phyloP scores from a whole-genome alignment of 768 basidiomycete genomes.

The Exsudoporus frostii region DNA sequence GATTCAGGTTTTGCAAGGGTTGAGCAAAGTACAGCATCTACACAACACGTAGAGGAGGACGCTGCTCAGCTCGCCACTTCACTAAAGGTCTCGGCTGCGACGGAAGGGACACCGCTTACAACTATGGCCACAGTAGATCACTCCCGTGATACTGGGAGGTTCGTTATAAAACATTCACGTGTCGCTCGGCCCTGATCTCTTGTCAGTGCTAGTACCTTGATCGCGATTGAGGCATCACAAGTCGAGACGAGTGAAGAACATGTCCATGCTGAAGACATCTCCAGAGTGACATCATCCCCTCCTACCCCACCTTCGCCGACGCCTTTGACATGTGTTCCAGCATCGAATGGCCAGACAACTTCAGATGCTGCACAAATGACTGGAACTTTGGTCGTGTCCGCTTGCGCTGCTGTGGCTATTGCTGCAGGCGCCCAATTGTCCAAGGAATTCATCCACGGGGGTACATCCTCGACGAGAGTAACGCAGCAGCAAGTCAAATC shows the following conservation, averaged over 20 bases:
- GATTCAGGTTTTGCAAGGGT: not conserved
- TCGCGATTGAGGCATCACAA: not conserved
- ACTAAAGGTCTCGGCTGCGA: not conserved
- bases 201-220: not conserved
- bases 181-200: not conserved
- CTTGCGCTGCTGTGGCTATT: not conserved
- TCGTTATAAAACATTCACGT: not conserved
- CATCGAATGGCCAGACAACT: not conserved
- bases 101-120: not conserved
- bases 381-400: not conserved
- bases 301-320: no score
- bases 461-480: not conserved
- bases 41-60: not conserved
- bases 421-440: not conserved
- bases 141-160: not conserved
- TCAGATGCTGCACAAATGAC: not conserved
- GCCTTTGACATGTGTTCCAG: not conserved
- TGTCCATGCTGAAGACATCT: not conserved
- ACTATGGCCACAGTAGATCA: not conserved
- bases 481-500: not conserved
- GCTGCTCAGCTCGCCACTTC: not conserved
- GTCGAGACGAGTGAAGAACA: not conserved
- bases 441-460: not conserved
- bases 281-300: not conserved
- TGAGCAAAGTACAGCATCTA: not conserved